Percentiles rank a stretch among this genome's conserved stretches.
These are phyloP conservation scores for Lactarius evosmus DNA, from an alignment of 768 basidiomycete genomes.

Conservation along the genomic window DNA sequence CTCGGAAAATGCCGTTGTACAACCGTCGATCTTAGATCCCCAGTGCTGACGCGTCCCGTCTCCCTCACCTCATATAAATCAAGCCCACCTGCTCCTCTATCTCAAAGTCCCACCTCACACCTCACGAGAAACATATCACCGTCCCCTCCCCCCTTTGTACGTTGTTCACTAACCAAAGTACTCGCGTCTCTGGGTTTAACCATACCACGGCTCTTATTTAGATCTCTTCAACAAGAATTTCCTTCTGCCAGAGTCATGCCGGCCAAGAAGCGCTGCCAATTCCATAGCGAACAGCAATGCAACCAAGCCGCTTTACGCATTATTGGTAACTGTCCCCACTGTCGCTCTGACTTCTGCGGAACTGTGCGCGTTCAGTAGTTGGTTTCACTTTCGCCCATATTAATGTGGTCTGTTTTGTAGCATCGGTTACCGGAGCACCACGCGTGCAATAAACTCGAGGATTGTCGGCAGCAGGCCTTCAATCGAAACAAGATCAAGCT, in stretches of 20 bases:
- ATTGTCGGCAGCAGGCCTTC: conserved; percentile 85
- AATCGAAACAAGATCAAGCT: conserved; percentile 84
- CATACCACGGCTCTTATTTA: not conserved
- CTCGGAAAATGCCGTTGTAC: conserved; percentile 10
- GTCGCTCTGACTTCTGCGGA: conserved; percentile 73
- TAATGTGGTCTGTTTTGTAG: conserved; percentile 39
- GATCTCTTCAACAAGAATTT: conserved; percentile 22
- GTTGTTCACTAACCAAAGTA: not conserved
- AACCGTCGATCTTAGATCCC: conserved; percentile 26
- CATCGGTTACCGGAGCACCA: conserved; percentile 91
- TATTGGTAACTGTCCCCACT: conserved; percentile 82
- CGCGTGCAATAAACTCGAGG: conserved; percentile 75
- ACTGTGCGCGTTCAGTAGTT: conserved; percentile 46
- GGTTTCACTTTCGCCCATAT: conserved; percentile 11
- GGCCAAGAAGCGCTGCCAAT: conserved; percentile 85
- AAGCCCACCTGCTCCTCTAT: not conserved
- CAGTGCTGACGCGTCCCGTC: conserved; percentile 29
- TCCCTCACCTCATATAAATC: conserved; percentile 26
- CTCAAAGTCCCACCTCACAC: conserved; percentile 4
- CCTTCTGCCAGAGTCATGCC: conserved; percentile 48
- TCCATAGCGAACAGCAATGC: conserved; percentile 56
- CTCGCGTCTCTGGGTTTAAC: not conserved
- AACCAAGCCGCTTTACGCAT: conserved; percentile 77
- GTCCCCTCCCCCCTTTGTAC: conserved; percentile 6
- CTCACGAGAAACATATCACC: not conserved